Base-by-base conservation (phyloP, 257 asterid species). In the Pogostemon cablin region DNA sequence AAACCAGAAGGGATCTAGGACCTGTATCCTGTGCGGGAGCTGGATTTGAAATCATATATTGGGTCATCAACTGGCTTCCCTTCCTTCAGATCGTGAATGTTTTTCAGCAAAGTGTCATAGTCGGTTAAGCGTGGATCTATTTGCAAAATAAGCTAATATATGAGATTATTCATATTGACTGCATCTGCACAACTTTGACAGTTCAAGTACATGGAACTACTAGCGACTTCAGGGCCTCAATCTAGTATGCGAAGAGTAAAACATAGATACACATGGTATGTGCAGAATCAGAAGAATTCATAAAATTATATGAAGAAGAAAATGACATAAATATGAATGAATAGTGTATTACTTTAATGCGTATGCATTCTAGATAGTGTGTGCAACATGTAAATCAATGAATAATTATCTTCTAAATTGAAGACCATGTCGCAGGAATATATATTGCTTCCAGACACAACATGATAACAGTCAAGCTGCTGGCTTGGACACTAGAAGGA, bases 111-210 rank as follows among this genome's bases (percentile, higher is more conserved):
- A 57, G 98, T 91, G 10, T 95, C 93, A 60, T 95, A 95, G 87
- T 95, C 99, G 59, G 98, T 95, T 86, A 95, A 81, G 61, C 99
- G 96, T 76, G 99, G 98, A 72, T 95, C 99, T 95, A 93, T 69
- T 57, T 46, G 50, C 60, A 73, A 58, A 71, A 75, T 62, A 77
- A 72, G 35, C 61, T 37, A 77, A 68, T 48, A 72, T 25, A 42
- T 53, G 72, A 47, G 62, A 65, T 67, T 46, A 25, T 71, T 66
- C 52, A 62, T 62, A 61, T 41, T 5, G 1, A 47, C 52, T 15
- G 38, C 43, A 58, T 57, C 17, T 40, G 34, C 63, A 68, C 3
- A 71, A 35, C 50, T 71, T 41, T 47, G 46, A 57, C 17, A 67
- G 64, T 69, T 37, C 79, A 64, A 34, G 60, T 35, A 67, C 42